Percentiles rank a stretch among this genome's conserved stretches.
Evolutionary conservation across 176 grass and related monocot genomes (phyloP).

Genomic region (Metroxylon sagu): DNA sequence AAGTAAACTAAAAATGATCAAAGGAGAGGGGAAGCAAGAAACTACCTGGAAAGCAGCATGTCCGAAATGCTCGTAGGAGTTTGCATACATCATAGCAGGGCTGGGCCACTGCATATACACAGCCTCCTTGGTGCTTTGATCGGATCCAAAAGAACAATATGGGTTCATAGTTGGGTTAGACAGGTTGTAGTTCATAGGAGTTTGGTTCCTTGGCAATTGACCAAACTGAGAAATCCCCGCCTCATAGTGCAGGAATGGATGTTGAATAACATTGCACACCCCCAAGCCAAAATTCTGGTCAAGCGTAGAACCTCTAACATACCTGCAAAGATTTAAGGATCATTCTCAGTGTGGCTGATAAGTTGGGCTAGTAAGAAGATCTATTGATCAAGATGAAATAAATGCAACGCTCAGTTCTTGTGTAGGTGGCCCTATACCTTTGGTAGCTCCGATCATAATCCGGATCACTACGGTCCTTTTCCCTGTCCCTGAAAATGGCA

Average conservation of each 20-base stretch:
- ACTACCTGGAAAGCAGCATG: conserved; percentile 17
- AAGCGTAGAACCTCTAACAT: conserved; percentile 3
- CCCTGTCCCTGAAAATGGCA: conserved; percentile 28
- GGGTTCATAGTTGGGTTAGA: conserved; percentile 1
- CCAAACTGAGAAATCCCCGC: conserved; percentile 18
- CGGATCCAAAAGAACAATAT: conserved; percentile 6
- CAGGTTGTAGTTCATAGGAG: conserved; percentile 2
- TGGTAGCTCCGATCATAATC: conserved; percentile 34
- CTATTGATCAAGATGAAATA: too few relatives aligned
- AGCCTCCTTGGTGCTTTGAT: neutral
- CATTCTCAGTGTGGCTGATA: too few relatives aligned
- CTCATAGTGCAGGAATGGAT: conserved; percentile 3
- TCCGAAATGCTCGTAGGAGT: conserved; percentile 15
- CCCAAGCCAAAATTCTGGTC: conserved; percentile 11
- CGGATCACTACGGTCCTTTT: conserved; percentile 29
- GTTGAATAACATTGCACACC: conserved; percentile 5
- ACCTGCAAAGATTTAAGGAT: conserved; percentile 1
- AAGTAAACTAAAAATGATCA: too few relatives aligned
- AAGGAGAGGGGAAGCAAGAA: neutral
- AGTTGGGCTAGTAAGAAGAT: too few relatives aligned
- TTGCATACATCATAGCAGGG: conserved; percentile 12
- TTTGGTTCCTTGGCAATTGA: conserved; percentile 14
- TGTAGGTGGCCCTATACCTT: conserved; percentile 2
- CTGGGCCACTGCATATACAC: conserved; percentile 22
- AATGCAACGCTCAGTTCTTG: too few relatives aligned